Evolutionary conservation across 176 grass and related monocot species (phyloP), one percentile per base, ranked within the genome.

Genomic region (Pontederia crassipes): DNA sequence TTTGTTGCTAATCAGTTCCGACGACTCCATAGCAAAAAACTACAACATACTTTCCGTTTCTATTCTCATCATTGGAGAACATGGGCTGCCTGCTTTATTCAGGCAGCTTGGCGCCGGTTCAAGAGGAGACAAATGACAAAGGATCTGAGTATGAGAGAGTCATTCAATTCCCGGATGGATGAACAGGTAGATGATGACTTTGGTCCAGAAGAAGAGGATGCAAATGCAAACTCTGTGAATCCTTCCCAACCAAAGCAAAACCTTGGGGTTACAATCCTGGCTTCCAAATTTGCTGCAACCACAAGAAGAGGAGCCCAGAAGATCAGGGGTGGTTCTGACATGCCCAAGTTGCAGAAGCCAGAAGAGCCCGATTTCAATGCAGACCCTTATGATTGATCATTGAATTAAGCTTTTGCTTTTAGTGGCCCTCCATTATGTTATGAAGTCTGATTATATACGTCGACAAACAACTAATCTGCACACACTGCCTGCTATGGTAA

Each of bases 1-100:
- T 96, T 90, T 0, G 91, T 96, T 0, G 83, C 91, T 0, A 96
- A 86, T 51, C 91, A 96, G 61, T 96, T 96, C 49, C 76, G 91
- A 46, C 68, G 91, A 18, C 77, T 96, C 9, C 91, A 96, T 72
- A 96, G 91, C 83, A 96, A 78, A 78, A 96, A 96, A 47, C 83
- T 96, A 17, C 86, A 96, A 66, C 91, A 96, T 66, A 96, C 91
- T 1, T 96, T 96, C 77, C 75, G 90, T 75, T 90, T 86, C 54
- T 87, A 90, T 69, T 95, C 90, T 8, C 86, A 95, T 65, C 86
- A 89, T 17, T 95, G 86, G 90, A 80, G 75, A 62, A 67, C 81
- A 17, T 95, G 90, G 90, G 90, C 71, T 13, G 83, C 91, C 58
- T 87, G 91, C 81, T 96, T 87, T 66, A 87, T 96, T 67, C 86